A percentile compares a stretch with the other conserved stretches of the same genome.
phyloP scores from a whole-genome alignment of 352 stramenopile genomes.

The Phytophthora lateralis region DNA sequence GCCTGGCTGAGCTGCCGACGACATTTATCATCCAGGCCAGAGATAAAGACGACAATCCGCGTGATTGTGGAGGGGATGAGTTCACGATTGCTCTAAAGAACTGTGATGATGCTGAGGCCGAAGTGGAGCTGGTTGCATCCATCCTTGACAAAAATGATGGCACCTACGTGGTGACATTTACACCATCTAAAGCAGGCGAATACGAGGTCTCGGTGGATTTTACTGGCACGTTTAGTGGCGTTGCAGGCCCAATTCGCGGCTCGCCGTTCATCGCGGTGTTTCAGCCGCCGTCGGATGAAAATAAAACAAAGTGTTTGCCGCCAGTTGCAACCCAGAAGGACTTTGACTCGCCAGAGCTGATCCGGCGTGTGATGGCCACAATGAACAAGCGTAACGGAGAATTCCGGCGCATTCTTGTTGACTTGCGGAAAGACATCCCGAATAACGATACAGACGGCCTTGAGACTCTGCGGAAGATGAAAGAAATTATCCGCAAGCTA shows the following conservation, averaged over 20 bases:
- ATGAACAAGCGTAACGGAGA: slow-evolving; percentile 89
- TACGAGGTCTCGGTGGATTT: slow-evolving; percentile 93
- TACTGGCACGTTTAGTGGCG: slow-evolving; percentile 92
- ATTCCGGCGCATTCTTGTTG: slow-evolving; percentile 77
- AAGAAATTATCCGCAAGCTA: slow-evolving; percentile 85
- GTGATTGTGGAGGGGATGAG: slow-evolving; percentile 95
- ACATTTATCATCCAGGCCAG: slow-evolving; percentile 93
- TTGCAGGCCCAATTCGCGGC: slow-evolving; percentile 93
- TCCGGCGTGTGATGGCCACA: slow-evolving; percentile 71
- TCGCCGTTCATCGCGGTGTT: slow-evolving; percentile 85
- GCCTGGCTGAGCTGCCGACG: slow-evolving; percentile 72
- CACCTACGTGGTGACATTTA: slow-evolving; percentile 94
- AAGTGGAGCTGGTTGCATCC: slow-evolving; percentile 47
- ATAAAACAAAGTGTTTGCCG: slow-evolving; percentile 76
- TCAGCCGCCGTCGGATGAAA: slow-evolving; percentile 62
- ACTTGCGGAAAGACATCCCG: slow-evolving; percentile 84
- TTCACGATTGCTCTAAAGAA: slow-evolving; percentile 83
- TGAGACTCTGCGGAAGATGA: slow-evolving; percentile 80
- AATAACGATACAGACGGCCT: slow-evolving; percentile 80
- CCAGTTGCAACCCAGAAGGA: slow-evolving; percentile 72
- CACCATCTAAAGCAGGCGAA: slow-evolving; percentile 71
- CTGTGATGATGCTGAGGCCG: slow-evolving; percentile 48
- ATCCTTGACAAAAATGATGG: slow-evolving; percentile 93
- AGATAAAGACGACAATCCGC: slow-evolving; percentile 89
- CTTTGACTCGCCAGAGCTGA: slow-evolving; percentile 73